Percentiles rank a stretch among this genome's conserved stretches.
phyloP scores from a whole-genome alignment of 2,329 filamentous ascomycete genomes.

The Immersiporthe knoxdaviesiana region DNA sequence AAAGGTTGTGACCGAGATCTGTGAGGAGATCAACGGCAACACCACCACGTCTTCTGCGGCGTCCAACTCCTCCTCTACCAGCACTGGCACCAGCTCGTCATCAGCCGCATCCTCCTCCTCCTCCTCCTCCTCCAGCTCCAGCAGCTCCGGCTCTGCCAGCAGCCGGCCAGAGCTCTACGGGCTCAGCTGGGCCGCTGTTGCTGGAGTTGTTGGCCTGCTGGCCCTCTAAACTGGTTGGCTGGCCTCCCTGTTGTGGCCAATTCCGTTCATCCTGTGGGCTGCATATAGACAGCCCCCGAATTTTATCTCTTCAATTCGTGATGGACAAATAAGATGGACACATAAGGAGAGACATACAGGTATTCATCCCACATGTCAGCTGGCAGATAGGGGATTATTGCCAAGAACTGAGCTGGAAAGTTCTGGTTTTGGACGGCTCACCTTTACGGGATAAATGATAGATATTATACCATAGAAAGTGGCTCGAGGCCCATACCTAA shows the following conservation, averaged over 20 bases:
- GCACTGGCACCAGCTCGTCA: background rate
- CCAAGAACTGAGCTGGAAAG: background rate
- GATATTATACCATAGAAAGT: constrained; percentile 11
- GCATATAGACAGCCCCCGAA: background rate
- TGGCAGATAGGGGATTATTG: background rate
- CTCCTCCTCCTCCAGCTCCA: background rate
- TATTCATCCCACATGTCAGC: background rate
- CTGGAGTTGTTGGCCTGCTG: constrained; percentile 22
- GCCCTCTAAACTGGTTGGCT: constrained; percentile 9
- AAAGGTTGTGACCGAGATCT: constrained; percentile 22
- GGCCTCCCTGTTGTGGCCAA: background rate
- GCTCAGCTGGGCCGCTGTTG: constrained; percentile 25
- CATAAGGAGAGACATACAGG: background rate
- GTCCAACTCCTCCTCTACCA: constrained; percentile 10
- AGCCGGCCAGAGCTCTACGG: constrained; percentile 24
- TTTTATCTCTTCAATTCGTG: background rate
- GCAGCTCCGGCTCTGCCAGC: constrained; percentile 18
- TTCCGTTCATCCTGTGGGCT: background rate
- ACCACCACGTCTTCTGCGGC: constrained; percentile 10
- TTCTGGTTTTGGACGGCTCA: background rate
- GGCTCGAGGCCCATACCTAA: background rate
- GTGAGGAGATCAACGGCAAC: constrained; percentile 15
- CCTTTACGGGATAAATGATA: background rate
- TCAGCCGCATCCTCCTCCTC: constrained; percentile 22
- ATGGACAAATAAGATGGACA: background rate